These are phyloP conservation scores for Plenodomus biglobosus DNA, from an alignment of 2,329 filamentous ascomycete species.

Conservation along the genomic window DNA sequence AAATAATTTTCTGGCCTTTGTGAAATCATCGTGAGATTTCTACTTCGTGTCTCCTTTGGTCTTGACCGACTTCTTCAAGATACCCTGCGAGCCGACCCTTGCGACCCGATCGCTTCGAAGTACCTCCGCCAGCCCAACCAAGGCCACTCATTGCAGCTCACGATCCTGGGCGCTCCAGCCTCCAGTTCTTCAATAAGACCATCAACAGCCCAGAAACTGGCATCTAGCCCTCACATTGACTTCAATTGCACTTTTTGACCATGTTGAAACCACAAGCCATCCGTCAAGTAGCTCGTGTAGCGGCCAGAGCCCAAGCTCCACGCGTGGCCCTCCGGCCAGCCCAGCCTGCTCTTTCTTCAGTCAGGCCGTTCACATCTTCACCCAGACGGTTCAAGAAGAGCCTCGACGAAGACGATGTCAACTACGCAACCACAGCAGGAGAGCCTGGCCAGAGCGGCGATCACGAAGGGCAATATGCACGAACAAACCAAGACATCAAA, in stretches of 20 bases:
- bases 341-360: slow-evolving; percentile 19
- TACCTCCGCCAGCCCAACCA: background rate
- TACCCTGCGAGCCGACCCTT: background rate
- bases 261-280: slow-evolving; percentile 42
- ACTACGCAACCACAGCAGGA: slow-evolving; percentile 42
- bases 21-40: slow-evolving; percentile 9
- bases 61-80: background rate
- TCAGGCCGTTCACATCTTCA: slow-evolving; percentile 34
- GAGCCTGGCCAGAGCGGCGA: slow-evolving; percentile 47
- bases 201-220: background rate
- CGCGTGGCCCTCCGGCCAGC: slow-evolving; percentile 23
- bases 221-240: slow-evolving; percentile 2
- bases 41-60: slow-evolving; percentile 3
- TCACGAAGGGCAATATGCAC: slow-evolving; percentile 70
- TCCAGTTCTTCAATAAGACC: slow-evolving; percentile 4
- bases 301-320: slow-evolving; percentile 30
- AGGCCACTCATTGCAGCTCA: slow-evolving; percentile 9
- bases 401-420: slow-evolving; percentile 25
- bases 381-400: slow-evolving; percentile 33
- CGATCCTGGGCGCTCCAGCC: slow-evolving; percentile 8
- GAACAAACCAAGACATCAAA: slow-evolving; percentile 75
- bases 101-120: slow-evolving; percentile 8
- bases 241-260: slow-evolving; percentile 8
- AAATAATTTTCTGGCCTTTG: slow-evolving; percentile 8
- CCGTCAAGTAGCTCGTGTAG: slow-evolving; percentile 31